Evolutionary conservation across 129 eudicot species (phyloP), one percentile per base, ranked within the genome.

Genomic region (Tanacetum coccineum): DNA sequence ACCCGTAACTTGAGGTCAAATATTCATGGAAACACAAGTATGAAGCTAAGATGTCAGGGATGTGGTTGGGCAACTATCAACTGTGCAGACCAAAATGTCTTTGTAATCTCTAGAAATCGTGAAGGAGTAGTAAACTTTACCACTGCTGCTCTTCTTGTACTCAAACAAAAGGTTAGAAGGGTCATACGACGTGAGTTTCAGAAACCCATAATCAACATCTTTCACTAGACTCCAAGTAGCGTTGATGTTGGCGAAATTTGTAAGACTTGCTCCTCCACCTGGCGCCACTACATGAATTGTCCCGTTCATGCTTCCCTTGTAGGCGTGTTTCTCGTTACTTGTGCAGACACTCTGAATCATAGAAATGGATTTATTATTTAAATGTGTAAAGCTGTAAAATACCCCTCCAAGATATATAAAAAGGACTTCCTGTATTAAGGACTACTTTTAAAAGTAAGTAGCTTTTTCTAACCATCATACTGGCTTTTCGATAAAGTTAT

Each of bases 91-190:
- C 82, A 84, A 81, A 57, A 87, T 75, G 59, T 87, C 91, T 65
- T 75, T 84, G 63, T 85, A 88, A 67, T 76, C 96, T 58, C 91
- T 63, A 19, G 96, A 82, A 51, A 88, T 82, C 47, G 60, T 75
- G 71, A 88, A 88, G 22, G 88, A 84, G 64, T 88, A 88, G 30
- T 82, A 71, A n/a, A 88, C 88, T 75, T 82, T 56, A 8, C 91
- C 91, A 68, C 76, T 79, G n/a, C 88, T 88, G 70, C 96, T 88
- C 74, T 80, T 88, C 72, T 80, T 88, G 81, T 88, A 85, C 75
- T 88, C 96, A 15, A 88, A 88, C 71, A 84, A 49, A 74, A 88
- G 72, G 64, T 68, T 70, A 18, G 88, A 82, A 62, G 80, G 88
- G 75, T 88, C 80, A 74, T 74, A 88, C 14, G 96, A 91, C 3